Percentiles rank a stretch among this genome's conserved stretches.
These are phyloP conservation scores for Delonix regia DNA, from an alignment of 306 rosid genomes.

Conservation along the genomic window DNA sequence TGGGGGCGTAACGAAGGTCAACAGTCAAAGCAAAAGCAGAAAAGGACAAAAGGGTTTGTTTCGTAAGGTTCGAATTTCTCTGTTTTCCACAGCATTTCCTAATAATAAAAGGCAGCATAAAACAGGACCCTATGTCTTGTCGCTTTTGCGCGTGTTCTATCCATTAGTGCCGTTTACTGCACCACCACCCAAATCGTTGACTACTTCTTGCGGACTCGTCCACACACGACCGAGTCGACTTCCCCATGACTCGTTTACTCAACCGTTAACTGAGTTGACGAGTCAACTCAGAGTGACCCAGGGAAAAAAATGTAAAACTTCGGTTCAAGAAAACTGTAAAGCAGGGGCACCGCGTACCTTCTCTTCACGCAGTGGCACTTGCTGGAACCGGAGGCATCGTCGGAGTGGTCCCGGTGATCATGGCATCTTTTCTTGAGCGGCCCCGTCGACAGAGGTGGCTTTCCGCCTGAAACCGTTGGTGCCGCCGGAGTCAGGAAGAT, in stretches of 20 bases:
- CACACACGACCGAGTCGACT: constrained; percentile 2
- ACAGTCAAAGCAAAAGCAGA: constrained; percentile 22
- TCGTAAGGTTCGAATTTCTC: constrained; percentile 37
- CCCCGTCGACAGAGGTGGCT: constrained; percentile 62
- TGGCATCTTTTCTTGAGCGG: constrained; percentile 70
- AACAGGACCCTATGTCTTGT: constrained; percentile 30
- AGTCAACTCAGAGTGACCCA: constrained; percentile 18
- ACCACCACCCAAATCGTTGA: constrained; percentile 55
- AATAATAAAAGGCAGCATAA: not conserved
- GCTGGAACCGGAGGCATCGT: constrained; percentile 58
- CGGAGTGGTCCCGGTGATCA: constrained; percentile 68
- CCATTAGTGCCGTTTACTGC: constrained; percentile 35
- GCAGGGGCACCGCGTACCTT: constrained; percentile 56
- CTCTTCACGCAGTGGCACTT: constrained; percentile 89
- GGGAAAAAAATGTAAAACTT: no score
- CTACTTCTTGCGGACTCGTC: constrained; percentile 34
- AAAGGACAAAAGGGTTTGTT: constrained; percentile 14
- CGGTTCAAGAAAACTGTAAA: not conserved
- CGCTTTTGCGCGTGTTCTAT: constrained; percentile 55
- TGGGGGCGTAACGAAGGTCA: not conserved
- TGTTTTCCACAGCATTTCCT: not conserved
- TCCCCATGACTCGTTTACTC: constrained; percentile 25
- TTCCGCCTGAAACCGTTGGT: constrained; percentile 56
- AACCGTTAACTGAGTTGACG: not conserved
- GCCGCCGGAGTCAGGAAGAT: constrained; percentile 55